Evolutionary conservation across 495 filamentous ascomycete genomes (phyloP).

Genomic region (Xylaria scruposa): DNA sequence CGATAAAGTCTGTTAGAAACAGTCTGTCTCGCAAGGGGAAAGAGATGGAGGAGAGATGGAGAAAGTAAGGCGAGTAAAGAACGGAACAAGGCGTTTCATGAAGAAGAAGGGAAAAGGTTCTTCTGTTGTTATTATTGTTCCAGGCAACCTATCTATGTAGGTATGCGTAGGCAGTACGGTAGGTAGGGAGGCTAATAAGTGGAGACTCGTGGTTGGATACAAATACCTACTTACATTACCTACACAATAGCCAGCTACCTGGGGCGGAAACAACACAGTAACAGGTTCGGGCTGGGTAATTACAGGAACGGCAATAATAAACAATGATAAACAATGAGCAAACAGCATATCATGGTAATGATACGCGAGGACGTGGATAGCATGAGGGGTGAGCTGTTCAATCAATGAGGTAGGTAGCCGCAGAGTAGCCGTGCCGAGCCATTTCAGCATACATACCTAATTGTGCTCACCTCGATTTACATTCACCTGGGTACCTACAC

Average conservation of each 20-base stretch:
- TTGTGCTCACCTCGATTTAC: background rate
- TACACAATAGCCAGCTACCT: background rate
- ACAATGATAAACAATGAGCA: background rate
- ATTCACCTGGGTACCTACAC: background rate
- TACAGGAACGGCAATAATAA: background rate
- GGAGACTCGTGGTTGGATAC: slow-evolving; percentile 15
- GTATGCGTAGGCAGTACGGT: background rate
- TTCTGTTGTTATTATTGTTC: background rate
- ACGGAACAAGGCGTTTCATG: background rate
- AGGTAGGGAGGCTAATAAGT: slow-evolving; percentile 15
- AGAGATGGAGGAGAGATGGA: background rate
- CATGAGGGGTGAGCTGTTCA: background rate
- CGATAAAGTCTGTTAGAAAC: background rate
- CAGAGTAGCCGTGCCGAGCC: background rate
- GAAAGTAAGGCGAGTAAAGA: background rate
- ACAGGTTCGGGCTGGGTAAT: background rate
- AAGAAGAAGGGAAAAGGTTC: background rate
- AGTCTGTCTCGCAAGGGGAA: background rate
- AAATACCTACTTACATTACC: background rate
- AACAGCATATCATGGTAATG: no score
- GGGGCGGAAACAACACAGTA: slow-evolving; percentile 1
- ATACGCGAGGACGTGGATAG: background rate
- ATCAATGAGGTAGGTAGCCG: background rate
- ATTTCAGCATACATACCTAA: background rate
- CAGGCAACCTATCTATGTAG: background rate